Evolutionary conservation across 306 rosid genomes (phyloP), one percentile per base, ranked within the genome.

Genomic region (Abrus pulchellus): DNA sequence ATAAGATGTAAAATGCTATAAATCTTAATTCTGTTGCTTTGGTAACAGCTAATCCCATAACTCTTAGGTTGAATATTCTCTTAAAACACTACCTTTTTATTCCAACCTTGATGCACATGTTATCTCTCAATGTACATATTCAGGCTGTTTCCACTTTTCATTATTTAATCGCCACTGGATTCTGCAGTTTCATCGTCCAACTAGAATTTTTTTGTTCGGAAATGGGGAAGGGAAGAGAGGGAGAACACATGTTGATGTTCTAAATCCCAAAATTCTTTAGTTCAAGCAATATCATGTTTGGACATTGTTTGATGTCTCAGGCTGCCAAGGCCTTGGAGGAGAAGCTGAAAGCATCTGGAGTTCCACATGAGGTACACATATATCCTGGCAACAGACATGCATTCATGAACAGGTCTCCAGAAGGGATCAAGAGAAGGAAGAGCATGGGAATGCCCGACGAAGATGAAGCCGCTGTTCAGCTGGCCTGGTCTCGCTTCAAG

Each of bases 401-500:
- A 33, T 95, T 95, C 92, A 93, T 95, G 99, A 93, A 95, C 89
- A 89, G 91, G 62, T 95, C 99, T 27, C 79, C 89, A 8, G 97
- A 93, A 72, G 98, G 97, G 54, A 83, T 90, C 81, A 40, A 80
- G 84, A 90, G 98, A 84, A 91, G 98, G 88, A 93, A 93, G 88
- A 34, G 70, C 85, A 90, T 95, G 99, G 99, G 98, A 62, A 4
- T 93, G 89, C 60, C 88, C 0, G 97, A 93, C 33, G 91, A 93
- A 81, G 96, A 95, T 60, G 94, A 90, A 68, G 87, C 86, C 5
- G 85, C 98, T 1, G 98, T 84, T 52, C 83, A 88, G 88, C 88
- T 93, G 2, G 98, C 98, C 7, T 95, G 99, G 99, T 90, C 98
- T 85, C 97, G 90, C 72, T 93, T 95, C 78, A 81, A 90, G 77